Base-by-base conservation (phyloP, 2,329 filamentous ascomycete genomes). In the Colletotrichum horii region DNA sequence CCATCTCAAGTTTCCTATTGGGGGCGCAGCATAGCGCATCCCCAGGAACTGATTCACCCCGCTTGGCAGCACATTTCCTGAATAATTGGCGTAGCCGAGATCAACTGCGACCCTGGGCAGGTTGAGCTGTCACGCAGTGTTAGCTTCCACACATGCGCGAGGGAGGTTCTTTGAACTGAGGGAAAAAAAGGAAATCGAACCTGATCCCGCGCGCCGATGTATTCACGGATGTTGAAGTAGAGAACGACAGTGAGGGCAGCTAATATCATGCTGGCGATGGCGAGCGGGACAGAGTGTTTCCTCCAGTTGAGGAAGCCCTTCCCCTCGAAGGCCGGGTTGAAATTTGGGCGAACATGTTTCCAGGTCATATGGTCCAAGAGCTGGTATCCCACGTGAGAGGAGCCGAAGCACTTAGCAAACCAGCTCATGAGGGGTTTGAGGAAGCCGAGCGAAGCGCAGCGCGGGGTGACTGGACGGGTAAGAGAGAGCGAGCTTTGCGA, bases 21-120 rank as follows among this genome's bases (percentile, higher is more conserved):
- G 89, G n/a, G 89, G 83, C 16, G 85, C 84, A 14, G 90, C 90
- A 79, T 87, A 92, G 58, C 89, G 88, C 80, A 89, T 82, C 15
- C 88, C 88, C 4, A 88, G 82, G 78, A 86, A 90, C 78, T 88
- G 82, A 66, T 84, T 84, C 34, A 90, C 83, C n/a, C 83, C 84
- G 32, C 80, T 83, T 28, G 79, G 77, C 6, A 87, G 81, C 4
- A 80, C 78, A 4, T 80, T 79, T 32, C 88, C 88, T 28, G 83
- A 82, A 71, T 89, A 89, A 30, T 80, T 79, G n/a, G 87, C 83
- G 74, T 89, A 89, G 32, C 84, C 85, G 26, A 89, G 82, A 76
- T 88, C 83, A 62, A 86, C 80, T 19, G 74, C 58, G 32, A 74
- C 66, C 60, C 71, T 64, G 22, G 76, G 74, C 30, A 77, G 60